Conservation (phyloP, 2,329 filamentous ascomycete species). For the Diaporthe vaccinii region DNA sequence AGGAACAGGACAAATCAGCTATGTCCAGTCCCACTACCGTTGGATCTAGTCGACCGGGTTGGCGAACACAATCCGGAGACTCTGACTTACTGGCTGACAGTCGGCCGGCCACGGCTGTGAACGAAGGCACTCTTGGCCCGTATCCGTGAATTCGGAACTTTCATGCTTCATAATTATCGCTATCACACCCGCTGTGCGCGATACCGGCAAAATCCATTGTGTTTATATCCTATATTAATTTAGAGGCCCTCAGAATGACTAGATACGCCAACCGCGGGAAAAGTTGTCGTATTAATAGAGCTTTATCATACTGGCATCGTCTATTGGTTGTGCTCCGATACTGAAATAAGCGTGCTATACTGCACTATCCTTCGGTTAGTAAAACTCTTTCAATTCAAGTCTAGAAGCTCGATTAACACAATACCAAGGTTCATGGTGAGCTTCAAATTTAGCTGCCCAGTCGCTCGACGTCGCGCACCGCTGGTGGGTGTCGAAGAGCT, state of each 20-base stretch:
- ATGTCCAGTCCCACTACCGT: neutral
- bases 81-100: neutral
- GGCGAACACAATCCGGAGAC: neutral
- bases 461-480: neutral
- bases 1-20: neutral
- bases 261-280: neutral
- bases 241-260: neutral
- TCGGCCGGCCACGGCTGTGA: no score
- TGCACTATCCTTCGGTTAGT: neutral
- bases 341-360: neutral
- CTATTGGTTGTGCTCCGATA: no score
- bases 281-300: neutral
- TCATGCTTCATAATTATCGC: neutral
- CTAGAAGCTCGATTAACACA: neutral
- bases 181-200: no score
- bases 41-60: neutral
- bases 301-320: neutral
- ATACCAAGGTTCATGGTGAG: neutral
- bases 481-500: rapidly evolving
- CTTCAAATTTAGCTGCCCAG: neutral
- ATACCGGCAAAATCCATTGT: neutral
- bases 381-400: neutral
- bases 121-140: neutral
- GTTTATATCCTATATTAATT: neutral
- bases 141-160: neutral